Percentiles rank a stretch among this genome's conserved stretches.
phyloP scores from a whole-genome alignment of 352 stramenopile genomes.

The Phytophthora brassicae region DNA sequence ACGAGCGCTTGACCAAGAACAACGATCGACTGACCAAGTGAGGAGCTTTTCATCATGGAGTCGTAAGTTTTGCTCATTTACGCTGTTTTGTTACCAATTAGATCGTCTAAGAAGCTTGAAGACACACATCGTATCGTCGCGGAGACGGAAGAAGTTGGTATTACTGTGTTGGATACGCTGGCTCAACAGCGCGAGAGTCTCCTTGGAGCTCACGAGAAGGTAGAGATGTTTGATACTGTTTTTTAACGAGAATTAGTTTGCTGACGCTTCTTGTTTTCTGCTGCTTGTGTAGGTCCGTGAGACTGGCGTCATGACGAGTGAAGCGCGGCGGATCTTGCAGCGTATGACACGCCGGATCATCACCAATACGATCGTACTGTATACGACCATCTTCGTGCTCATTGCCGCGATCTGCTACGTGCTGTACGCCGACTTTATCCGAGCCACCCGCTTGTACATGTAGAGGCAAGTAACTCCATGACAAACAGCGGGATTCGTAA shows the following conservation, averaged over 20 bases:
- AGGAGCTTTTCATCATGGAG: background rate
- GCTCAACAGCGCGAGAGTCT: conserved; percentile 71
- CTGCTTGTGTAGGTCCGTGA: conserved; percentile 61
- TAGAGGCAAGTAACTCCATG: conserved; percentile 1
- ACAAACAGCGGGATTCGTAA: background rate
- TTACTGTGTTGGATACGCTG: conserved; percentile 71
- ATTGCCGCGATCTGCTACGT: conserved; percentile 70
- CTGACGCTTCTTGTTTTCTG: conserved; percentile 3
- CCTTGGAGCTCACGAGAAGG: conserved; percentile 70
- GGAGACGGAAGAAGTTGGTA: conserved; percentile 71
- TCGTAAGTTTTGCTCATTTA: background rate
- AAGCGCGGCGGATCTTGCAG: conserved; percentile 68
- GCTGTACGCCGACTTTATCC: conserved; percentile 80
- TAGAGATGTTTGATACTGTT: background rate
- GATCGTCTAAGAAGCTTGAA: conserved; percentile 63
- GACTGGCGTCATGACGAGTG: conserved; percentile 66
- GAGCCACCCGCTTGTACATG: conserved; percentile 27
- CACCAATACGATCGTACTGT: conserved; percentile 81
- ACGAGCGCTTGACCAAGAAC: conserved; percentile 67
- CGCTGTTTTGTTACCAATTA: conserved; percentile 16
- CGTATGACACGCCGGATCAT: conserved; percentile 77
- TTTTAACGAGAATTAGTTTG: background rate
- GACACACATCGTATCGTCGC: conserved; percentile 65
- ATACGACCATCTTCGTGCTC: conserved; percentile 74
- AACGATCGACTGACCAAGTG: conserved; percentile 66